Evolutionary conservation across 2,329 filamentous ascomycete genomes (phyloP).

Genomic region (Exophiala lecanii-corni): DNA sequence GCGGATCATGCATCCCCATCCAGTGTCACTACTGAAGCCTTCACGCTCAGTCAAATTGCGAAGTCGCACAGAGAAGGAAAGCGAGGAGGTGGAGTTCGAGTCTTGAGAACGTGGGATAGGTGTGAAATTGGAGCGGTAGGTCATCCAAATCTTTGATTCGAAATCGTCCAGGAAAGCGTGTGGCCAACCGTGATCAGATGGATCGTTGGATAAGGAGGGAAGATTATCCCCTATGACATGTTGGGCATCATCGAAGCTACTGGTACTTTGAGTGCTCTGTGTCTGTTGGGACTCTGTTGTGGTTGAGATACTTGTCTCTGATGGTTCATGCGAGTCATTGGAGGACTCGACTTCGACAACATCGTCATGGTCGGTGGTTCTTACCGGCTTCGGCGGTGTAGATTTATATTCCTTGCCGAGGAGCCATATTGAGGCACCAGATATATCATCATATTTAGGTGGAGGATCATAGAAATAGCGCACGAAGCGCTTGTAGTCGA

Average conservation of each 20-base stretch:
- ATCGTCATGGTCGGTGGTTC: conserved; percentile 27
- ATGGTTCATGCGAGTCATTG: conserved; percentile 25
- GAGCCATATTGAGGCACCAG: conserved; percentile 76
- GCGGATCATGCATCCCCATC: conserved; percentile 98
- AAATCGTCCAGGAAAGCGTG: conserved; percentile 83
- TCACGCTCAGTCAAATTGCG: conserved; percentile 73
- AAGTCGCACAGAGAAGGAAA: conserved; percentile 81
- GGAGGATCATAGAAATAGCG: conserved; percentile 91
- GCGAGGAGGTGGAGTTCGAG: conserved; percentile 62
- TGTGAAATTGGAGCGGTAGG: conserved; percentile 82
- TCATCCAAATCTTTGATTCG: conserved; percentile 92
- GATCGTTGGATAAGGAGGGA: conserved; percentile 25
- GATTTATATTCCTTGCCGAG: conserved; percentile 58
- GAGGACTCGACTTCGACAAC: conserved; percentile 29
- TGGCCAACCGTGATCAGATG: conserved; percentile 64
- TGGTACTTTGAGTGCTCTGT: conserved; percentile 11
- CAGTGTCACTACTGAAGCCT: conserved; percentile 87
- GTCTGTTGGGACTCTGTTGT: conserved; percentile 11
- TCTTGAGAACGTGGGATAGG: conserved; percentile 75
- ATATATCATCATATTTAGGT: conserved; percentile 69
- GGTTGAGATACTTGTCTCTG: conserved; percentile 21
- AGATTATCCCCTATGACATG: conserved; percentile 20
- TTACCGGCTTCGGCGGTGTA: conserved; percentile 24
- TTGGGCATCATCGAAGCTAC: conserved; percentile 25
- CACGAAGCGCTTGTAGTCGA: conserved; percentile 77